Conservation (phyloP, 169 alveolate species). For the Eimeria acervulina region DNA sequence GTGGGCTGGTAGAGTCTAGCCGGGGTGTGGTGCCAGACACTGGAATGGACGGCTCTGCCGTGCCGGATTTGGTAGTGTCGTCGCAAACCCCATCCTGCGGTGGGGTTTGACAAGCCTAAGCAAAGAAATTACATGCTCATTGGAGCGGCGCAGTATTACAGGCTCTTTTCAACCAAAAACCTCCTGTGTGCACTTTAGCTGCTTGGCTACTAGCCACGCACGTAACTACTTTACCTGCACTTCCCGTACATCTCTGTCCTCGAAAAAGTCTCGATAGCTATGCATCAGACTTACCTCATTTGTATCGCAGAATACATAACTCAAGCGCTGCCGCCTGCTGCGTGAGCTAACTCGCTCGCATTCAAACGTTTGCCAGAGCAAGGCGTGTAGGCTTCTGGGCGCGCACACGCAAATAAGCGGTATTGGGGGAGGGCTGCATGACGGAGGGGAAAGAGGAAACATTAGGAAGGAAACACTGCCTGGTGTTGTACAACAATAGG, state of each 20-base stretch:
- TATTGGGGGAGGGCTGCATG: conserved; percentile 80
- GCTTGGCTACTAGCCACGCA: not conserved
- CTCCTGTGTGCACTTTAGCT: not conserved
- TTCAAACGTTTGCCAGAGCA: conserved; percentile 72
- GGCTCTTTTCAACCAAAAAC: not conserved
- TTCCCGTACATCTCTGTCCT: not conserved
- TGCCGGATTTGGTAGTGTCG: not conserved
- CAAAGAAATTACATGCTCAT: not conserved
- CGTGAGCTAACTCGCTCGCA: conserved; percentile 67
- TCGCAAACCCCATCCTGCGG: conserved; percentile 44
- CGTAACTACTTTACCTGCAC: not conserved
- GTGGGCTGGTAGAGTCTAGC: not conserved
- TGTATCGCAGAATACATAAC: conserved; percentile 71
- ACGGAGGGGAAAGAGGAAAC: conserved; percentile 80
- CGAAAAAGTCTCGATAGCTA: not conserved
- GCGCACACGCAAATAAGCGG: conserved; percentile 76
- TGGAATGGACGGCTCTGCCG: conserved; percentile 26
- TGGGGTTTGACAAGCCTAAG: not conserved
- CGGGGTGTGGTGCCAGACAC: not conserved
- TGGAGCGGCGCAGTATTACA: not conserved
- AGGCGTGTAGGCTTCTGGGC: conserved; percentile 69
- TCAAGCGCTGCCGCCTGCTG: conserved; percentile 68
- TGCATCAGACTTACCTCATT: conserved; percentile 31
- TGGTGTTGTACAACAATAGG: not conserved
- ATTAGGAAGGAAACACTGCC: conserved; percentile 44